Percentiles rank a stretch among this genome's conserved stretches.
phyloP scores from a whole-genome alignment of 768 basidiomycete genomes.

The Termitomyces sp. region DNA sequence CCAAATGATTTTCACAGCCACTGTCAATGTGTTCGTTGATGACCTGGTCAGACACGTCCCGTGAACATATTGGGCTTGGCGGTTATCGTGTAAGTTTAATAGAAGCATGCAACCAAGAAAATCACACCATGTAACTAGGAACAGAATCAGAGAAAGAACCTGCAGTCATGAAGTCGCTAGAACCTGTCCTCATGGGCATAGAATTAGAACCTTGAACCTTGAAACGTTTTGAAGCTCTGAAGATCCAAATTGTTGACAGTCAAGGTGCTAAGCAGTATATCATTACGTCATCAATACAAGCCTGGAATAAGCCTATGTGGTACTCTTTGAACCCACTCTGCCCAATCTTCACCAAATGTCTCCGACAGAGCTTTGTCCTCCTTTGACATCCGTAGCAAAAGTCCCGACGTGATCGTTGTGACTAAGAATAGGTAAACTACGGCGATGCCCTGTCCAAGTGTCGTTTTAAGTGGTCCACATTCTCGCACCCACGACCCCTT shows the following conservation, averaged over 20 bases:
- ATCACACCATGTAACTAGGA: conserved; percentile 15
- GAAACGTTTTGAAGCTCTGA: too few species aligned
- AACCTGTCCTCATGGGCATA: conserved; percentile 8
- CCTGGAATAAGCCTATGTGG: conserved; percentile 44
- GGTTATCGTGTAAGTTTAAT: background rate
- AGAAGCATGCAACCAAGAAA: background rate
- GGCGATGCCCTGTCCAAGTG: conserved; percentile 22
- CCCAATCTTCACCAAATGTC: conserved; percentile 36
- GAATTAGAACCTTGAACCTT: background rate
- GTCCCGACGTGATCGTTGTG: conserved; percentile 22
- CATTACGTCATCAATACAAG: conserved; percentile 27
- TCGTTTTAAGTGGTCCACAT: conserved; percentile 31
- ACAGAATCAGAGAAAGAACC: background rate
- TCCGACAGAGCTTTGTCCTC: conserved; percentile 39
- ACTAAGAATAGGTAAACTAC: conserved; percentile 23
- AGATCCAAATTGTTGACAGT: background rate
- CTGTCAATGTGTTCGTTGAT: conserved; percentile 53
- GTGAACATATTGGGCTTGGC: conserved; percentile 44
- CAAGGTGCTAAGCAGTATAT: background rate
- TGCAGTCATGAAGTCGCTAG: background rate
- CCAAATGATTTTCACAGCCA: conserved; percentile 25
- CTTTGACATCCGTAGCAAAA: conserved; percentile 34
- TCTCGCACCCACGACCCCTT: conserved; percentile 43
- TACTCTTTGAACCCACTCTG: conserved; percentile 37
- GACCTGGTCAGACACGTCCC: conserved; percentile 28